Evolutionary conservation across 805 yeast genomes (phyloP), one percentile per base, ranked within the genome.

Genomic region (Kurtzmaniella fragi): DNA sequence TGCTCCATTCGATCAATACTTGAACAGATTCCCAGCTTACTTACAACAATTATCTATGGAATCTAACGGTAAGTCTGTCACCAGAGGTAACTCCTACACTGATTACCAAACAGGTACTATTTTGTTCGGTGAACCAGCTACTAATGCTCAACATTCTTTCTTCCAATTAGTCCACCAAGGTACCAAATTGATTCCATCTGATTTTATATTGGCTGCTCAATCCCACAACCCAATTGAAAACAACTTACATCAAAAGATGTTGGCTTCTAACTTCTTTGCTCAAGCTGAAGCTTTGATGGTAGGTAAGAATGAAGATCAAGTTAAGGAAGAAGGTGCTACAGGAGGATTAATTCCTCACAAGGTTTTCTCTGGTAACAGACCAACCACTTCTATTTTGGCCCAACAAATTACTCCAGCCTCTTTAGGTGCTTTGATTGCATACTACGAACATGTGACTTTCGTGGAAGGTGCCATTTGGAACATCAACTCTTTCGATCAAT

Each of bases 111-210:
- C 98, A 35, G 99, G 99, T 54, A 76, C 95, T 44, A 88, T 93
- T 47, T 73, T 93, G 56, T 93, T 93, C 57, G 99, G 99, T 60
- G 99, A 93, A 74, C 98, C 99, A 60, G 93, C 96, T 47, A 93
- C 99, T 44, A 93, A 93, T 66, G 95, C 99, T 40, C 99, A 93
- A 75, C 99, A 93, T 72, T 90, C 97, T 27, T 93, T 93, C 84
- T 93, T 93, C 91, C 99, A 93, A 73, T 80, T 93, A 68, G 96
- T 93, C 43, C 99, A 93, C 73, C 99, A 93, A 75, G 99, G 99
- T 64, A 89, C 98, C 50, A 93, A 93, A 73, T 74, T 90, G 62
- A 93, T 93, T 53, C 99, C 99, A 55, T 73, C 98, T 28, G 99
- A 93, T 67, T 93, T 93, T 73, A 88, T 93, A 60, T 69, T 93